Evolutionary conservation across 306 rosid species (phyloP).

Genomic region (Fragaria iinumae): DNA sequence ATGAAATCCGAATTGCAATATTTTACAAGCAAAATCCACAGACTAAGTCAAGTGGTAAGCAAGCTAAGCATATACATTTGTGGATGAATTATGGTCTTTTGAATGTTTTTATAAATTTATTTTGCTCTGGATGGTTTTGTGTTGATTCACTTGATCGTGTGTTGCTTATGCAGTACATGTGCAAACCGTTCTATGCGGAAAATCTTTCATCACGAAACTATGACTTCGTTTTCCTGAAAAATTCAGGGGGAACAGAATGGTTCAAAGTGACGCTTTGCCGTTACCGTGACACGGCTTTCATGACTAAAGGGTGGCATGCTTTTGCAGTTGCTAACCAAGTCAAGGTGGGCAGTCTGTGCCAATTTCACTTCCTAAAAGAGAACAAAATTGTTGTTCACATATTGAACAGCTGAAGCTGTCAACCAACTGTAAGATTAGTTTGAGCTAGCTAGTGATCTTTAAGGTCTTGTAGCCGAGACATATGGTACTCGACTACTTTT

Average conservation of each 20-base stretch:
- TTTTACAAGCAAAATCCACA: neutral
- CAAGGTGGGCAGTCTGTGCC: neutral
- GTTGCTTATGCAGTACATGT: neutral
- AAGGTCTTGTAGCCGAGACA: neutral
- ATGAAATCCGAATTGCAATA: slow-evolving; percentile 7
- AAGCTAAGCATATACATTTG: neutral
- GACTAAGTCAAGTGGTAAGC: neutral
- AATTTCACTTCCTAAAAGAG: neutral
- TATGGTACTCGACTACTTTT: neutral
- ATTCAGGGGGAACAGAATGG: neutral
- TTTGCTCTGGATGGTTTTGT: neutral
- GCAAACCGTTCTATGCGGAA: neutral
- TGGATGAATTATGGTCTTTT: neutral
- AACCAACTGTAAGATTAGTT: neutral
- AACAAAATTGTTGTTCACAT: slow-evolving; percentile 2
- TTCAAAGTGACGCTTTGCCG: neutral
- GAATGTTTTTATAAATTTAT: neutral
- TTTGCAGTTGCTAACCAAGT: neutral
- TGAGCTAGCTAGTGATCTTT: neutral
- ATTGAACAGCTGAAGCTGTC: neutral
- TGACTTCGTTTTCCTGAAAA: neutral
- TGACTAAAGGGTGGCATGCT: neutral
- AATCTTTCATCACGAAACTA: neutral
- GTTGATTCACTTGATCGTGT: neutral
- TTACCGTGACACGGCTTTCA: neutral